These are phyloP conservation scores for Cladosporium sp. DNA, from an alignment of 2,329 filamentous ascomycete genomes.

Conservation along the genomic window DNA sequence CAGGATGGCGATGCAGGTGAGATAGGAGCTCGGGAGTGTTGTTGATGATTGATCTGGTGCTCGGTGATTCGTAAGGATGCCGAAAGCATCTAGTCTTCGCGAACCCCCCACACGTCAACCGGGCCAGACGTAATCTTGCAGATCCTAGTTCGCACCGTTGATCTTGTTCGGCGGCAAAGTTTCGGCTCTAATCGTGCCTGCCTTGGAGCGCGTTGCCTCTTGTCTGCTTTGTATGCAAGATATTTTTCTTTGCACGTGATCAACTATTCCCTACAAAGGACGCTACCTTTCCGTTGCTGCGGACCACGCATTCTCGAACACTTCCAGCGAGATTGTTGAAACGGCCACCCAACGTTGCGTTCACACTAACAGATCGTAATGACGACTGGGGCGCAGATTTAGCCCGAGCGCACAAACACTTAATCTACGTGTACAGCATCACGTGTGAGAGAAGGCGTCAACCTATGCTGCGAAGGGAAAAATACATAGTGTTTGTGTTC, in stretches of 20 bases:
- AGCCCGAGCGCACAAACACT: not conserved
- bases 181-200: not conserved
- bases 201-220: not conserved
- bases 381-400: not conserved
- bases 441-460: not conserved
- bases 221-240: not conserved
- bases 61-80: slow-evolving; percentile 9
- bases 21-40: slow-evolving; percentile 1
- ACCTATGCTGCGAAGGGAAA: not conserved
- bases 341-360: not conserved
- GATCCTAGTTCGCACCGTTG: not conserved
- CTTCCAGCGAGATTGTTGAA: not conserved
- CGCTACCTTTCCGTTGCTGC: not conserved
- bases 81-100: slow-evolving; percentile 2
- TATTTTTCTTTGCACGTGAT: not conserved
- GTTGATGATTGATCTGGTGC: slow-evolving; percentile 1
- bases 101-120: slow-evolving; percentile 1
- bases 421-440: not conserved
- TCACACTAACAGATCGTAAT: not conserved
- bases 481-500: not conserved
- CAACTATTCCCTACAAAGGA: not conserved
- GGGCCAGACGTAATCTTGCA: slow-evolving; percentile 7
- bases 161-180: not conserved
- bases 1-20: not conserved
- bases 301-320: not conserved